Conservation (phyloP, 768 basidiomycete species). For the Rubroboletus satanas region DNA sequence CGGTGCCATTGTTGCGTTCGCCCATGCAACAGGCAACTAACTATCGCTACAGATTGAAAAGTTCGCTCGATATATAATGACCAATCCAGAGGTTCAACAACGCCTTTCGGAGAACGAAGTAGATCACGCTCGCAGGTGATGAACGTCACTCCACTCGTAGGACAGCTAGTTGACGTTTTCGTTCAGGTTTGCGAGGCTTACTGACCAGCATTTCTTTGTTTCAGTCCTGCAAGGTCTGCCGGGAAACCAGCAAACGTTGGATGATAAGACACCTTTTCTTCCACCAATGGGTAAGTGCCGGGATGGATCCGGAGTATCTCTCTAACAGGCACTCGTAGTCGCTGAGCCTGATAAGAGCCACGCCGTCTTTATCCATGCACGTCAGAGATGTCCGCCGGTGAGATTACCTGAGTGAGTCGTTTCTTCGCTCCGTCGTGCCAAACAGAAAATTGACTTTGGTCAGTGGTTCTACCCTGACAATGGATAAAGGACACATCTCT, state of each 20-base stretch:
- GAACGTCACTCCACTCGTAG: background rate
- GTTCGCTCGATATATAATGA: slow-evolving; percentile 74
- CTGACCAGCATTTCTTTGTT: slow-evolving; percentile 73
- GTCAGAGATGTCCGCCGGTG: slow-evolving; percentile 62
- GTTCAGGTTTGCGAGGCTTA: slow-evolving; percentile 66
- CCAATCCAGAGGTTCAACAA: slow-evolving; percentile 68
- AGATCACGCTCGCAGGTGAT: slow-evolving; percentile 71
- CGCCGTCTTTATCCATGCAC: slow-evolving; percentile 81
- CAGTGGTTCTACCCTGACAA: slow-evolving; percentile 68
- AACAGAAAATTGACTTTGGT: background rate
- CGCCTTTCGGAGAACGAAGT: slow-evolving; percentile 80
- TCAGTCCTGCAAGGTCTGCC: slow-evolving; percentile 84
- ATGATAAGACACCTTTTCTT: slow-evolving; percentile 67
- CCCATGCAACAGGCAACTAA: background rate
- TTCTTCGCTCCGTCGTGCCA: background rate
- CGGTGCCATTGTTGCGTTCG: background rate
- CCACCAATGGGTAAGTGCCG: slow-evolving; percentile 65
- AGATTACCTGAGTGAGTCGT: slow-evolving; percentile 62
- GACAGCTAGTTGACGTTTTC: background rate
- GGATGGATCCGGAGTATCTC: background rate
- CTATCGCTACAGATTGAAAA: slow-evolving; percentile 67
- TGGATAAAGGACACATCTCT: slow-evolving; percentile 80
- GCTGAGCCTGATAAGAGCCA: slow-evolving; percentile 69
- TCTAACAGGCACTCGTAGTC: slow-evolving; percentile 45
- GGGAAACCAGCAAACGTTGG: slow-evolving; percentile 67